Evolutionary conservation across 306 rosid genomes (phyloP).

Genomic region (Arachis hypogaea): DNA sequence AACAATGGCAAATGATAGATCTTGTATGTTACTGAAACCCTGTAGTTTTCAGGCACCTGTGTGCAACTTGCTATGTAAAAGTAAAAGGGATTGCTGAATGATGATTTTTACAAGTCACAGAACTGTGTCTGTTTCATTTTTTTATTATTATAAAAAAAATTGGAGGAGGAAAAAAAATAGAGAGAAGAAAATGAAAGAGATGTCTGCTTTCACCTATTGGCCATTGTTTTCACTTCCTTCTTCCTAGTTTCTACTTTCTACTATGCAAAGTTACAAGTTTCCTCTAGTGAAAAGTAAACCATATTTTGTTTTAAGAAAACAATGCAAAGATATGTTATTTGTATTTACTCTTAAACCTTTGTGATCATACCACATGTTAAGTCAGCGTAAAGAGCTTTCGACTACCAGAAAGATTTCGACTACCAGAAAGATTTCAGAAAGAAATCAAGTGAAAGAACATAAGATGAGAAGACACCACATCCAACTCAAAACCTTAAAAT

Average conservation of each 20-base stretch:
- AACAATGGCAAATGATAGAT: constrained; percentile 13
- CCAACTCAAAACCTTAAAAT: too few species aligned
- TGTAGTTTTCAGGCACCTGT: constrained; percentile 36
- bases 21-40: constrained; percentile 32
- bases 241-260: too few species aligned
- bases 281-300: too few species aligned
- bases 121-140: neutral
- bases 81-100: constrained; percentile 34
- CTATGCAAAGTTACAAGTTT: too few species aligned
- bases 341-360: too few species aligned
- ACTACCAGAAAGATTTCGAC: too few species aligned
- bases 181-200: neutral
- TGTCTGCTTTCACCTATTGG: constrained; percentile 24
- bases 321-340: too few species aligned
- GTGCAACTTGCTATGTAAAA: constrained; percentile 39
- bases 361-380: too few species aligned
- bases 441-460: too few species aligned
- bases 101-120: constrained; percentile 31
- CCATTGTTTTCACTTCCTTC: neutral
- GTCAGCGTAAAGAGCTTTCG: accelerated
- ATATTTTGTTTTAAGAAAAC: too few species aligned
- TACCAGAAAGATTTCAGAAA: accelerated
- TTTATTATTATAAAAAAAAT: neutral
- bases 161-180: too few species aligned
- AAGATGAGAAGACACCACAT: too few species aligned